Evolutionary conservation across 2,329 filamentous ascomycete species (phyloP).

Genomic region (Apiospora phragmitis): DNA sequence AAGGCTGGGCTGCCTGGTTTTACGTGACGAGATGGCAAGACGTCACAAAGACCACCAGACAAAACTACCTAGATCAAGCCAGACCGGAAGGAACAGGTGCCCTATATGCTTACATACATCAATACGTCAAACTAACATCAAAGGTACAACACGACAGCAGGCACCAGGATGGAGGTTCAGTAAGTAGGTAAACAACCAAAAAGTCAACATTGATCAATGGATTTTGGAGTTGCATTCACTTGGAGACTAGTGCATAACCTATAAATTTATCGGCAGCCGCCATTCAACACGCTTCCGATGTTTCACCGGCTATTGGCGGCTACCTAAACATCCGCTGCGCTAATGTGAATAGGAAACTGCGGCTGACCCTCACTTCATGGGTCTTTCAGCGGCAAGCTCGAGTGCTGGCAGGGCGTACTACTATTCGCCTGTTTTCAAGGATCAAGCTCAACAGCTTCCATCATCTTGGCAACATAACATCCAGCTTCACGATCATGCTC

Average conservation of each 20-base stretch:
- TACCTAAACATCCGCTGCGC: not conserved
- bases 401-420: too few relatives aligned
- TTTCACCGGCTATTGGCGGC: not conserved
- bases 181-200: not conserved
- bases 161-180: not conserved
- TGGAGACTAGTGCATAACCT: not conserved
- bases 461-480: too few relatives aligned
- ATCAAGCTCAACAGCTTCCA: too few relatives aligned
- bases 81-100: not conserved
- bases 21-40: not conserved
- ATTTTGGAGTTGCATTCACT: not conserved
- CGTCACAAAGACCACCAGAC: not conserved
- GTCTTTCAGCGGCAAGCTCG: not conserved
- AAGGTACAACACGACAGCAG: not conserved
- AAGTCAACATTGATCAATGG: not conserved
- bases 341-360: not conserved
- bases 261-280: not conserved
- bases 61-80: not conserved
- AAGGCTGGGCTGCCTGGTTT: not conserved
- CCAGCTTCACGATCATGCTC: too few relatives aligned
- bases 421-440: too few relatives aligned
- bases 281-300: not conserved
- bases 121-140: not conserved
- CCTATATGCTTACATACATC: not conserved
- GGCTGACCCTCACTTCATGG: not conserved